These are phyloP conservation scores for Cicer bijugum DNA, from an alignment of 306 rosid species.

Conservation along the genomic window DNA sequence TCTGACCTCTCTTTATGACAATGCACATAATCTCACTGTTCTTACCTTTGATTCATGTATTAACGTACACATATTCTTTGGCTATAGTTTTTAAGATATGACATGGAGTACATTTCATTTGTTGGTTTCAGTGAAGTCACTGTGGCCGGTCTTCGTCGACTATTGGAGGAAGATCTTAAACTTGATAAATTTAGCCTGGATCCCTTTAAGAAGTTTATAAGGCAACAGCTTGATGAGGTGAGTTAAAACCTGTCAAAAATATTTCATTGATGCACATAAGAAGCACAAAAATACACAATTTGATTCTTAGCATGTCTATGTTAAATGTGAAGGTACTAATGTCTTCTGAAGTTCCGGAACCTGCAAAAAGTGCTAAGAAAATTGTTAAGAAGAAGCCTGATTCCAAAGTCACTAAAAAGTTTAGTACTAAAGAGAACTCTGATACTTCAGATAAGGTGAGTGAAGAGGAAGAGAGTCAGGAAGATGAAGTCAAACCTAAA, in stretches of 20 bases:
- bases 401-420: slow-evolving; percentile 63
- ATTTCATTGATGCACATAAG: slow-evolving; percentile 33
- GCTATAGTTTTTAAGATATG: slow-evolving; percentile 35
- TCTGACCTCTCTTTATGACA: slow-evolving; percentile 21
- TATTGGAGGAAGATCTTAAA: slow-evolving; percentile 86
- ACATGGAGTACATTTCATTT: slow-evolving; percentile 32
- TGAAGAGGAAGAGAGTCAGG: slow-evolving; percentile 56
- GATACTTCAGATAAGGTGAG: slow-evolving; percentile 54
- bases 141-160: slow-evolving; percentile 82
- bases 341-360: slow-evolving; percentile 54
- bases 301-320: slow-evolving; percentile 34
- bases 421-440: slow-evolving; percentile 58
- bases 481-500: slow-evolving; percentile 63
- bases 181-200: slow-evolving; percentile 71
- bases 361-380: slow-evolving; percentile 59
- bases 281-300: slow-evolving; percentile 17
- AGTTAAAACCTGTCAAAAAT: slow-evolving; percentile 35
- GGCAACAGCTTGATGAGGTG: slow-evolving; percentile 76
- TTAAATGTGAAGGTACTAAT: slow-evolving; percentile 55
- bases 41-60: slow-evolving; percentile 12
- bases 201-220: slow-evolving; percentile 73
- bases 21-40: slow-evolving; percentile 11
- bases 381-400: slow-evolving; percentile 55
- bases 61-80: neutral
- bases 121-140: slow-evolving; percentile 68